These are phyloP conservation scores for Suillus lakei DNA, from an alignment of 768 basidiomycete species.

Conservation along the genomic window DNA sequence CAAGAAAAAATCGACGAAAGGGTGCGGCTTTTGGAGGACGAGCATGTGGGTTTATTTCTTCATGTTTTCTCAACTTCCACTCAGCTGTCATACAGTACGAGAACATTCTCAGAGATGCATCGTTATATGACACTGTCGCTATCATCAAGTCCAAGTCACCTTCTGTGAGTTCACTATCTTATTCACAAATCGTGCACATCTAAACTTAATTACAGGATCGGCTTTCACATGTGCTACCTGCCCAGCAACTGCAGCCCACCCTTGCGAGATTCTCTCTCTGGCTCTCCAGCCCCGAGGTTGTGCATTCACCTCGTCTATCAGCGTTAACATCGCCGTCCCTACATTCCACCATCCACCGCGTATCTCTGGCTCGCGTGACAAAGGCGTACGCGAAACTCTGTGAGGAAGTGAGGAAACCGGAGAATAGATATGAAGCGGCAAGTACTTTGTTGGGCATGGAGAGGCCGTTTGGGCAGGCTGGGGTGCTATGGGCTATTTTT, in stretches of 20 bases:
- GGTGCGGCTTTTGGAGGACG: slow-evolving; percentile 68
- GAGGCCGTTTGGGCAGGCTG: slow-evolving; percentile 81
- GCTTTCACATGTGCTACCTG: slow-evolving; percentile 69
- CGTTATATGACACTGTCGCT: slow-evolving; percentile 29
- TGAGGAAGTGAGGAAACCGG: slow-evolving; percentile 72
- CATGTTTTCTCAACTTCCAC: not conserved
- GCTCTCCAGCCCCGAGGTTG: slow-evolving; percentile 82
- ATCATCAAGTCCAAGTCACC: slow-evolving; percentile 28
- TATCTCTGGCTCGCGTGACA: slow-evolving; percentile 71
- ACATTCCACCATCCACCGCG: slow-evolving; percentile 73
- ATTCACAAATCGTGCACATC: not conserved
- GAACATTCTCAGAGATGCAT: slow-evolving; percentile 32
- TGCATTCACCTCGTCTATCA: slow-evolving; percentile 79
- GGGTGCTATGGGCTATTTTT: slow-evolving; percentile 77
- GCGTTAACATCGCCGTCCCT: slow-evolving; percentile 71
- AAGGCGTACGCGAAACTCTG: slow-evolving; percentile 74
- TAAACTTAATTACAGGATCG: slow-evolving; percentile 53
- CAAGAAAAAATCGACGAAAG: slow-evolving; percentile 63
- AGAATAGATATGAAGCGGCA: slow-evolving; percentile 91
- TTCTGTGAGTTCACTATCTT: slow-evolving; percentile 17
- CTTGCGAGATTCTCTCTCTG: slow-evolving; percentile 79
- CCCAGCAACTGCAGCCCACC: slow-evolving; percentile 65
- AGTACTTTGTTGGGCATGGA: slow-evolving; percentile 82
- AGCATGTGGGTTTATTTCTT: slow-evolving; percentile 68
- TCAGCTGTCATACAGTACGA: slow-evolving; percentile 16